A percentile compares a stretch with the other conserved stretches of the same genome.
phyloP scores from a whole-genome alignment of 148 eudicot species.

The Talinum fruticosum region DNA sequence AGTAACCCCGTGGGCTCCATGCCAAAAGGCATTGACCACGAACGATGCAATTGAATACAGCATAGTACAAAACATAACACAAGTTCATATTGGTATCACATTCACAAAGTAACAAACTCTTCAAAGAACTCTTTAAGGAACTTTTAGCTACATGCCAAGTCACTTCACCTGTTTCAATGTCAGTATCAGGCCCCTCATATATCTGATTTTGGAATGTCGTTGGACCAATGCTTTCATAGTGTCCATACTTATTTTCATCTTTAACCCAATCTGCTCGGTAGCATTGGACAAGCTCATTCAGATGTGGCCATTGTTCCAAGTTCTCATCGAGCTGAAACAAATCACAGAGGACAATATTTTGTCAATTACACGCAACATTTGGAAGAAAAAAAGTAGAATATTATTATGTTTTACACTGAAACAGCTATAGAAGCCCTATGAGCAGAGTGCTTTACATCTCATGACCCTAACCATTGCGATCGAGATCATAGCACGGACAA shows the following conservation, averaged over 20 bases:
- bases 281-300: conserved; percentile 94
- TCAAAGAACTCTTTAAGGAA: conserved; percentile 7
- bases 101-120: conserved; percentile 7
- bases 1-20: background rate
- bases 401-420: background rate
- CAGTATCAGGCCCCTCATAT: conserved; percentile 98
- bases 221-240: conserved; percentile 77
- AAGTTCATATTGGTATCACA: background rate
- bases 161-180: conserved; percentile 84
- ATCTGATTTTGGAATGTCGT: conserved; percentile 73
- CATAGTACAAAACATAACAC: background rate
- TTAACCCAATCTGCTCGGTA: conserved; percentile 90
- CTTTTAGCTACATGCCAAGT: background rate
- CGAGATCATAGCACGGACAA: background rate
- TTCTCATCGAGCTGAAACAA: conserved; percentile 77
- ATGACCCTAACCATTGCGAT: background rate
- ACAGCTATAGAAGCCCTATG: background rate
- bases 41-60: background rate
- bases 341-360: background rate
- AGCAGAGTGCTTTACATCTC: no score
- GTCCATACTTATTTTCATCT: conserved; percentile 93
- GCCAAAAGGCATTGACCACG: background rate
- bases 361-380: background rate
- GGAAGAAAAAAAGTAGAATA: background rate
- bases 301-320: conserved; percentile 98